Evolutionary conservation across 2,329 filamentous ascomycete species (phyloP), one percentile per base, ranked within the genome.

Genomic region (Fusarium sp.): DNA sequence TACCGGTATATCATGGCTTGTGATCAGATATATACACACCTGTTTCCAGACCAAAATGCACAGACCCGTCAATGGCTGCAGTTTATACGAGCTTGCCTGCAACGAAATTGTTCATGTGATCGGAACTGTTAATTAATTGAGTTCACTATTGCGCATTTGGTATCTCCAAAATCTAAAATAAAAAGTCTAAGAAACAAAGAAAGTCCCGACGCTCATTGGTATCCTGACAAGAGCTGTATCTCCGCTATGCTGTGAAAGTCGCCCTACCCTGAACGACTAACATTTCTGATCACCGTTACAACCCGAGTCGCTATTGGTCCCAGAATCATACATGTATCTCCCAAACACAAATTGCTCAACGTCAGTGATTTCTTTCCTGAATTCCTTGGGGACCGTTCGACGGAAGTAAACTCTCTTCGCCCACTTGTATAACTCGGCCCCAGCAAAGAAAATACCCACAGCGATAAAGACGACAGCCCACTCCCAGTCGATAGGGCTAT

Each of bases 371-470:
- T 70, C 69, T 6, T 77, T 61, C 14, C 70, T 63, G 28, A 70
- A 73, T 11, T 67, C 66, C 39, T 73, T 74, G 11, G 64, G 57
- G 3, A 70, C 53, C n/a, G 71, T 67, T 3, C 73, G 72, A 16
- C 85, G 78, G 70, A 86, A 83, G 67, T 81, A 88, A 18, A 84
- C 74, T 2, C 91, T 81, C 81, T 93, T 93, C 11, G 74, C 80
- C 83, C 84, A 91, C 78, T 93, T 93, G 86, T 89, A 93, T 1
- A 79, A 61, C 78, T 93, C 91, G 0, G 88, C 83, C 1, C 89
- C 89, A 0, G 81, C 72, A 74, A 93, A 87, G 80, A 92, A 93
- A 6, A 92, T 72, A 0, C 85, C 75, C 0, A 86, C 82, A 23
- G 85, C 85, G 37, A 90, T 79, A 62, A 93, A 87, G 2, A 92